Evolutionary conservation across 2,329 filamentous ascomycete species (phyloP), one percentile per base, ranked within the genome.

Genomic region (Pyrenochaeta sp.): DNA sequence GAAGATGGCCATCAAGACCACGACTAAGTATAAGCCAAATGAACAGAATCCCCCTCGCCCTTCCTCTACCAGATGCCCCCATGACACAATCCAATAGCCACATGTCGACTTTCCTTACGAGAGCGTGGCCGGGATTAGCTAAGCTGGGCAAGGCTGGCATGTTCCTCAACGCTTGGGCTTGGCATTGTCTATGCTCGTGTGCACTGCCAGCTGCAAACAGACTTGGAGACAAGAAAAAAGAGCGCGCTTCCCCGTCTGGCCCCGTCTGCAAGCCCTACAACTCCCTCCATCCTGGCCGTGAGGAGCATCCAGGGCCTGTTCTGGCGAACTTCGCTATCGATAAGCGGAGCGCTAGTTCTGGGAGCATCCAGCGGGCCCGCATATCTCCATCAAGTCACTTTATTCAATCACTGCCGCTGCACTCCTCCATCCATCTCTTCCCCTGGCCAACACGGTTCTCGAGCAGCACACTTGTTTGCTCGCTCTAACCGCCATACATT

Each of bases 391-490:
- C 40, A 18, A 21, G 11, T 17, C 36, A 21, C 36, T 11, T 39
- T 21, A 39, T 44, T 39, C 43, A 57, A 56, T 53, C 46, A 42
- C 30, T 27, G 23, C 23, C 29, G 40, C 41, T 31, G 21, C 41
- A 40, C 51, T 21, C 31, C 33, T 20, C 14, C 49, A 27, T 42
- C 42, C 60, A 56, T 58, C 51, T 43, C 56, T 51, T 52, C 31
- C 35, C 45, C 47, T 44, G 27, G 33, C 49, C 54, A 55, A 45
- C 54, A 39, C 54, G 36, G 20, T 17, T n/a, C 20, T 32, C n/a
- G 51, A 45, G 47, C 54, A 43, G 30, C 20, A 33, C 45, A 32
- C 37, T 56, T 45, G 46, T 49, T 58, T 60, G 60, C 53, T 37
- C 56, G 14, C 44, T 52, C 17, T 47, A 35, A 31, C 17, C 40